Conservation (phyloP, 139 green algal species). For the Chlorella sp. region DNA sequence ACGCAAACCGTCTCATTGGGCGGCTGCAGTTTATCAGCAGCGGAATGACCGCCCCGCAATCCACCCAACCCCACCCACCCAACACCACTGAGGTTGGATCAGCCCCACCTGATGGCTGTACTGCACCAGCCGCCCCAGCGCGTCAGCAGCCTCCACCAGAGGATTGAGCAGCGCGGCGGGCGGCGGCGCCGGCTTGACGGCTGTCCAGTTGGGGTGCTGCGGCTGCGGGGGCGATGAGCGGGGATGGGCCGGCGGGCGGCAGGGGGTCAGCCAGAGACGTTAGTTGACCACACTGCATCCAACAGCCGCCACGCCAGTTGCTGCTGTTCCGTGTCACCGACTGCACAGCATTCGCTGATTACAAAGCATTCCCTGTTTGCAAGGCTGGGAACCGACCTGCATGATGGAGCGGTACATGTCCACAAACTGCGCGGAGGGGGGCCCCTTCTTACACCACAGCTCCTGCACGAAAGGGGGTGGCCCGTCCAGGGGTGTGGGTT, state of each 20-base stretch:
- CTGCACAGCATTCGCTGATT: too few relatives aligned
- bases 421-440: slow-evolving; percentile 67
- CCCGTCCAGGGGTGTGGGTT: neutral
- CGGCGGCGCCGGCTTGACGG: slow-evolving; percentile 30
- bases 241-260: too few relatives aligned
- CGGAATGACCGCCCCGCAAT: too few relatives aligned
- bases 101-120: slow-evolving; percentile 68
- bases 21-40: too few relatives aligned
- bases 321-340: too few relatives aligned
- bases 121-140: slow-evolving; percentile 75
- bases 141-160: slow-evolving; percentile 68
- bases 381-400: neutral
- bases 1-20: too few relatives aligned
- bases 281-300: too few relatives aligned
- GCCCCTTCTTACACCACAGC: slow-evolving; percentile 89
- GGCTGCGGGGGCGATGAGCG: slow-evolving; percentile 42
- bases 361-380: too few relatives aligned
- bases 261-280: too few relatives aligned
- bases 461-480: slow-evolving; percentile 57
- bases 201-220: slow-evolving; percentile 39
- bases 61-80: too few relatives aligned
- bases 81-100: too few relatives aligned
- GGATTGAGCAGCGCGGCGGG: slow-evolving; percentile 27
- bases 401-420: slow-evolving; percentile 51
- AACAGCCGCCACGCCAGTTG: too few relatives aligned